phyloP scores from a whole-genome alignment of 1,284 basidiomycete genomes.

The Phaffia rhodozyma region DNA sequence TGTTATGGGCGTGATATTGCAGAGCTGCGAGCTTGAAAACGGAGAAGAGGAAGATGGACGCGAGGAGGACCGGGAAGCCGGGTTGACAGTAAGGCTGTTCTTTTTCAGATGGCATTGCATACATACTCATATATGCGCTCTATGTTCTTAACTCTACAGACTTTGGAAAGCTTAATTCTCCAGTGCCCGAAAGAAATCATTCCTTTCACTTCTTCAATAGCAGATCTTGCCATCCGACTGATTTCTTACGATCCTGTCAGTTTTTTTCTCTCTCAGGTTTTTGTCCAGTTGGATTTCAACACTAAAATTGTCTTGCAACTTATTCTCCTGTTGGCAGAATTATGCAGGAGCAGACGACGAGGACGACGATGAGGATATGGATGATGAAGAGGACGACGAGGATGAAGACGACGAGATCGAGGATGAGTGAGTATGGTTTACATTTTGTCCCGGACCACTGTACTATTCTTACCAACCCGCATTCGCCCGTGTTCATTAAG shows the following conservation, averaged over 20 bases:
- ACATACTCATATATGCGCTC: not conserved
- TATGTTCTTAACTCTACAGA: conserved; percentile 36
- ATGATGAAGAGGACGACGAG: conserved; percentile 36
- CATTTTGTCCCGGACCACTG: too few species aligned
- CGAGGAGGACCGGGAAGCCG: conserved; percentile 41
- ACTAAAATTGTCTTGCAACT: not conserved
- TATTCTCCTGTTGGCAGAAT: conserved; percentile 44
- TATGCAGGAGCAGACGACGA: conserved; percentile 69
- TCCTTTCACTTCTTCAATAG: conserved; percentile 55
- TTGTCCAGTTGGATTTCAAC: too few species aligned
- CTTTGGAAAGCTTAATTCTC: conserved; percentile 70
- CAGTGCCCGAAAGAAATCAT: conserved; percentile 72
- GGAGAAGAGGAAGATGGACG: conserved; percentile 41
- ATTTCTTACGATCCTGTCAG: conserved; percentile 89
- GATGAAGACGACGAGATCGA: conserved; percentile 65
- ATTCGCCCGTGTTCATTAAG: too few species aligned
- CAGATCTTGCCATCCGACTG: conserved; percentile 56
- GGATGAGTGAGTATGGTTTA: conserved; percentile 47
- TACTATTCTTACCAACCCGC: too few species aligned
- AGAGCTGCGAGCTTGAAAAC: conserved; percentile 19
- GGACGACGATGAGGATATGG: conserved; percentile 45
- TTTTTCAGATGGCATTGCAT: not conserved
- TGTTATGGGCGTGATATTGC: conserved; percentile 20
- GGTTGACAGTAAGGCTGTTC: conserved; percentile 29
- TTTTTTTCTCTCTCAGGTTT: conserved; percentile 18